A percentile compares a stretch with the other conserved stretches of the same genome.
Evolutionary conservation across 257 asterid genomes (phyloP).

Genomic region (Lavandula angustifolia): DNA sequence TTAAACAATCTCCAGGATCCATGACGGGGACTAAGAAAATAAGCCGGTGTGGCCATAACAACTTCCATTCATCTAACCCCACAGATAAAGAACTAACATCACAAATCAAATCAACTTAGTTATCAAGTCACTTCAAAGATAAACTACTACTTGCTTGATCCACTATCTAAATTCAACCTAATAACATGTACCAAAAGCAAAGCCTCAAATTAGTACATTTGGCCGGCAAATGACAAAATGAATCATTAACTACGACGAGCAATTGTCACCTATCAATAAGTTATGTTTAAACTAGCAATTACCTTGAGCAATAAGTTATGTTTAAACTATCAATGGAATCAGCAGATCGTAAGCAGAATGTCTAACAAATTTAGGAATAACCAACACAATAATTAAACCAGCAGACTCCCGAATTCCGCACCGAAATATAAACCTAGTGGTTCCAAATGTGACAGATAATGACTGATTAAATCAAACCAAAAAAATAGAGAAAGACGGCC

Average conservation of each 20-base stretch:
- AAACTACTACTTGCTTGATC: constrained; percentile 6
- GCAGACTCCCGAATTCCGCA: constrained; percentile 20
- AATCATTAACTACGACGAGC: background rate
- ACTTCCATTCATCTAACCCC: constrained; percentile 10
- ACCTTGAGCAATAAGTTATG: background rate
- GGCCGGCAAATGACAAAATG: background rate
- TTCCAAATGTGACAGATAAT: constrained; percentile 17
- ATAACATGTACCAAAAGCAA: background rate
- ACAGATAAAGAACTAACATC: background rate
- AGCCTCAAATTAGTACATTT: constrained; percentile 1
- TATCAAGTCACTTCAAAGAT: constrained; percentile 22
- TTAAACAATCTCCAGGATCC: constrained; percentile 5
- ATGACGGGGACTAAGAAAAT: background rate
- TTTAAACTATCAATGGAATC: constrained; percentile 10
- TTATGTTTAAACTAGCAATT: constrained; percentile 12
- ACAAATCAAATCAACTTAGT: constrained; percentile 10
- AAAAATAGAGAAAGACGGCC: background rate
- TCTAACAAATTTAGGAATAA: background rate
- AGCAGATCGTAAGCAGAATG: constrained; percentile 24
- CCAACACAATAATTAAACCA: constrained; percentile 22
- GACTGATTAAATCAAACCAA: constrained; percentile 21
- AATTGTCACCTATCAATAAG: background rate
- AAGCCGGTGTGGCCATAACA: background rate
- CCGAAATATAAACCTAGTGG: constrained; percentile 16
- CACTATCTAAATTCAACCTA: background rate